Evolutionary conservation across 2,329 filamentous ascomycete genomes (phyloP), one percentile per base, ranked within the genome.

Genomic region (Cadophora luteo-olivacea): DNA sequence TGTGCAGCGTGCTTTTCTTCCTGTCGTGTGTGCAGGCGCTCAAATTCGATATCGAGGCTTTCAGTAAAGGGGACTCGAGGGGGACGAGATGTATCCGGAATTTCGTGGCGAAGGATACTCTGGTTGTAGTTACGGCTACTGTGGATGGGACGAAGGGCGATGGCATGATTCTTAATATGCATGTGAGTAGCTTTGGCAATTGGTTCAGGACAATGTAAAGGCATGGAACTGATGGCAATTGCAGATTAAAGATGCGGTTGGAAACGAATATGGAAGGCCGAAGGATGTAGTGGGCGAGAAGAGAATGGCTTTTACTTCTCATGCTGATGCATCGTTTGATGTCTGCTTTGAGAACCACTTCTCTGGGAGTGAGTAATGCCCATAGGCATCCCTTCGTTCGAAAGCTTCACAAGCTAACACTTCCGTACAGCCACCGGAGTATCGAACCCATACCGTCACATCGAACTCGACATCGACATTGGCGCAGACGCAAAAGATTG

Each of bases 41-140:
- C 77, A 97, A 97, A 84, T 97, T 99, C 86, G 96, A 99, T 77
- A 88, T 99, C 70, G 82, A 88, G 76, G 93, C 94, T 55, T 86
- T 89, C 73, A 81, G 83, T 64, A 84, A 87, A 70, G 85, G 87
- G 79, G 89, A 91, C 76, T 84, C 84, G 70, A 89, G 86, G 77
- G 88, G 90, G 78, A 92, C 95, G 83, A 88, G 95, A 83, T 99
- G 96, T 84, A 92, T 99, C 81, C 89, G 95, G 80, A 99, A 99
- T 84, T 99, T 97, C 81, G 94, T 97, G 73, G 87, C 89, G 70
- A 92, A 89, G 82, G 94, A 97, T 79, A 97, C 96, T 72, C 84
- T 99, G 73, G 96, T 99, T 52, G 95, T 98, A 41, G 95, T 99
- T 64, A 98, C 95, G 67, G 92, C 94, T 66, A 97, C 89, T 69